Percentiles rank a stretch among this genome's conserved stretches.
These are phyloP conservation scores for Gossypium stocksii DNA, from an alignment of 345 rosid species.

Conservation along the genomic window DNA sequence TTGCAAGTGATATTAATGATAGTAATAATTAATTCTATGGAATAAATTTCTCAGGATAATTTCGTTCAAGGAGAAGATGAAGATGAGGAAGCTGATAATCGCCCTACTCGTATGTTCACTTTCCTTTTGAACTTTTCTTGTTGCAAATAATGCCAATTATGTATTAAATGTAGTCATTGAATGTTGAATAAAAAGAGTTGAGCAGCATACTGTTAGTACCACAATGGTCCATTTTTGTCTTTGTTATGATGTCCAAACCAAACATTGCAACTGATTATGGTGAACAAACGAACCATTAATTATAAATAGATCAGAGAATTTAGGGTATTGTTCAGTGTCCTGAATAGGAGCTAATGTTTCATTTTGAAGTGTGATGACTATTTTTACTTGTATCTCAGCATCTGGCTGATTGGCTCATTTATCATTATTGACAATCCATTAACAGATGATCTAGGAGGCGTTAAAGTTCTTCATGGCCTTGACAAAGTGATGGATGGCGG, in stretches of 20 bases:
- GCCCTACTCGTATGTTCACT: constrained; percentile 33
- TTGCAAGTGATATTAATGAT: constrained; percentile 7
- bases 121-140: background rate
- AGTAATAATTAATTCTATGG: constrained; percentile 12
- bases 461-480: constrained; percentile 84
- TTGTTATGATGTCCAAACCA: background rate
- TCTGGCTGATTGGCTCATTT: constrained; percentile 7
- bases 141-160: background rate
- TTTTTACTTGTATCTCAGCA: constrained; percentile 9
- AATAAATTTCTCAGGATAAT: constrained; percentile 55
- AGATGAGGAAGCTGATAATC: constrained; percentile 52
- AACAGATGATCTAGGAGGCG: constrained; percentile 73
- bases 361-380: background rate
- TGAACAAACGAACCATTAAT: background rate
- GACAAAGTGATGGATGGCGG: constrained; percentile 95
- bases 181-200: background rate
- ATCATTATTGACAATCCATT: constrained; percentile 19
- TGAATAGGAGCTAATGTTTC: constrained; percentile 3
- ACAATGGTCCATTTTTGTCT: background rate
- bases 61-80: constrained; percentile 62
- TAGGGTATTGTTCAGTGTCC: constrained; percentile 4
- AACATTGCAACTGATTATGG: background rate
- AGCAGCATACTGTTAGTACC: background rate
- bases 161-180: background rate
- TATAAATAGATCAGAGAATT: background rate